Evolutionary conservation across 2,329 filamentous ascomycete species (phyloP).

Genomic region (Fusarium dimerum): DNA sequence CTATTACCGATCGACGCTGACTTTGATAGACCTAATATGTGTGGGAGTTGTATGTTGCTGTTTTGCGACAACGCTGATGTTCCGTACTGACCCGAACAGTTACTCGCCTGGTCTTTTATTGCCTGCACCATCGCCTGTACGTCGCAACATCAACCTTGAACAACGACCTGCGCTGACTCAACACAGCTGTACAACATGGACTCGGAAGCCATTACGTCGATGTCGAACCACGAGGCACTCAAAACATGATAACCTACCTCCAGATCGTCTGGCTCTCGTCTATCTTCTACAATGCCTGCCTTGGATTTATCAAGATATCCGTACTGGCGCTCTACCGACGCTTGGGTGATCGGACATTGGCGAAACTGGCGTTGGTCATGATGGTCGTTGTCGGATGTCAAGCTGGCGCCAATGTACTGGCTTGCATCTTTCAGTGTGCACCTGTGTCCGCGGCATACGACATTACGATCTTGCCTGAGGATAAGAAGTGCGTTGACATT

Average conservation of each 20-base stretch:
- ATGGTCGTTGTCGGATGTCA: slow-evolving; percentile 15
- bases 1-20: background rate
- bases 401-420: slow-evolving; percentile 13
- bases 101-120: slow-evolving; percentile 14
- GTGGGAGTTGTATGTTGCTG: slow-evolving; percentile 9
- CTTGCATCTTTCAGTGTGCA: slow-evolving; percentile 17
- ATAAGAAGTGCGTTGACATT: slow-evolving; percentile 16
- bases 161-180: background rate
- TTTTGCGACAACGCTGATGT: background rate
- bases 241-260: slow-evolving; percentile 17
- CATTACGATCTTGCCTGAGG: background rate
- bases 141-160: background rate
- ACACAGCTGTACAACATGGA: slow-evolving; percentile 8
- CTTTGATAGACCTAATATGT: slow-evolving; percentile 12
- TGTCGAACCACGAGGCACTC: slow-evolving; percentile 6
- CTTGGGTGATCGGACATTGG: slow-evolving; percentile 11
- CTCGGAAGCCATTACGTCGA: slow-evolving; percentile 15
- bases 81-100: background rate
- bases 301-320: slow-evolving; percentile 20
- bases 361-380: slow-evolving; percentile 15
- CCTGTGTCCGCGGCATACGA: slow-evolving; percentile 10
- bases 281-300: slow-evolving; percentile 20
- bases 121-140: slow-evolving; percentile 14
- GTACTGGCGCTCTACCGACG: slow-evolving; percentile 15
- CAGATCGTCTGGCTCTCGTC: slow-evolving; percentile 19